A percentile compares a stretch with the other conserved stretches of the same genome.
These are phyloP conservation scores for Trichosanthes cucumerina DNA, from an alignment of 306 rosid genomes.

Conservation along the genomic window DNA sequence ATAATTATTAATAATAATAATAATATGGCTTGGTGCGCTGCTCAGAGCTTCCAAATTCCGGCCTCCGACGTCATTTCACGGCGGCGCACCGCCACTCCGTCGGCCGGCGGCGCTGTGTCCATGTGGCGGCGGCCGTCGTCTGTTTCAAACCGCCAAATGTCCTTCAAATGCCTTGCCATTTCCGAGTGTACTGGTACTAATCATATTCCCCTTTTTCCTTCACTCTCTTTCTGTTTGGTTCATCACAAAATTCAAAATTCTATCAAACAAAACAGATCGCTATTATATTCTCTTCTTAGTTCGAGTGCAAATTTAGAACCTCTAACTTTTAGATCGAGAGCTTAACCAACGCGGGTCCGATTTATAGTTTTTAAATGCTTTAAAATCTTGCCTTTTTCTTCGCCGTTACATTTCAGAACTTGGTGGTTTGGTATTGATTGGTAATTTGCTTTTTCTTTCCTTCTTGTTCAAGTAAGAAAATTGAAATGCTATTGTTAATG, in stretches of 20 bases:
- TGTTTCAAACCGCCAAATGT: constrained; percentile 34
- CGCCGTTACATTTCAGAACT: no score
- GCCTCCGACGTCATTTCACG: constrained; percentile 25
- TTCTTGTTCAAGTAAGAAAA: no score
- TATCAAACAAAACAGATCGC: no score
- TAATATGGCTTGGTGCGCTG: constrained; percentile 59
- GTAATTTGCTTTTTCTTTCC: no score
- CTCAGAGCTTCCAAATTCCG: constrained; percentile 40
- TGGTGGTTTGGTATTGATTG: no score
- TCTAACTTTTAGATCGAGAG: no score
- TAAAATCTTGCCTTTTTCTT: no score
- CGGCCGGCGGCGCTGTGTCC: constrained; percentile 25
- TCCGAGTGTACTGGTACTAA: constrained; percentile 35
- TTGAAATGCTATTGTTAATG: neutral
- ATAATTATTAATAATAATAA: neutral
- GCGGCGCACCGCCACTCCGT: constrained; percentile 23
- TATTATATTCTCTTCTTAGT: no score
- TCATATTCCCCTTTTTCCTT: neutral
- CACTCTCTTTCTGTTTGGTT: neutral
- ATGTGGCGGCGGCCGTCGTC: constrained; percentile 40
- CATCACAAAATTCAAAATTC: no score
- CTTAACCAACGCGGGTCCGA: no score
- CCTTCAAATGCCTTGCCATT: constrained; percentile 53
- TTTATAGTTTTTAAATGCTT: no score
- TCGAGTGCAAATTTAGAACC: no score